phyloP scores from a whole-genome alignment of 768 basidiomycete genomes.

The Kwoniella europaea region DNA sequence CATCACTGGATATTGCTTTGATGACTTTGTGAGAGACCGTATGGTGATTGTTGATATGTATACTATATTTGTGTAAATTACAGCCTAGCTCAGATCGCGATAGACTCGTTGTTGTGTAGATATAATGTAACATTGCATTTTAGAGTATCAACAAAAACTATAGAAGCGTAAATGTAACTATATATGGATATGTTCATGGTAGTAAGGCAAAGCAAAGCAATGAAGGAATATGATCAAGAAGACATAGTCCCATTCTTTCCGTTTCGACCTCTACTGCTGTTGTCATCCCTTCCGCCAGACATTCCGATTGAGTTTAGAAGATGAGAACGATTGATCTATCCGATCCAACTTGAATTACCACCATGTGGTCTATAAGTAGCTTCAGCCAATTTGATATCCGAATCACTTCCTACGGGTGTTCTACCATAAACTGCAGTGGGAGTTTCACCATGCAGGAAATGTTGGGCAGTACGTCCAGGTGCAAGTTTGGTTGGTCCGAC shows the following conservation, averaged over 20 bases:
- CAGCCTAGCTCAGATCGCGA: too few relatives aligned
- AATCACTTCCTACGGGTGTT: constrained; percentile 4
- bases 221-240: too few relatives aligned
- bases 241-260: too few relatives aligned
- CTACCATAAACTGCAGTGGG: constrained; percentile 15
- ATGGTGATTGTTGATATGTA: neutral
- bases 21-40: neutral
- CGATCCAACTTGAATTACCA: constrained; percentile 21
- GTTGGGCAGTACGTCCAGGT: constrained; percentile 37
- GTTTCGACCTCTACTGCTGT: too few relatives aligned
- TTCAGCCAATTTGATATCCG: constrained; percentile 18
- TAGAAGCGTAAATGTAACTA: neutral
- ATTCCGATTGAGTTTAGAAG: neutral
- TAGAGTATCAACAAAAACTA: too few relatives aligned
- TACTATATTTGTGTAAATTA: too few relatives aligned
- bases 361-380: constrained; percentile 23
- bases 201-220: neutral
- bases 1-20: too few relatives aligned
- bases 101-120: too few relatives aligned
- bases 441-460: constrained; percentile 43
- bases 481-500: constrained; percentile 36
- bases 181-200: neutral
- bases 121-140: too few relatives aligned
- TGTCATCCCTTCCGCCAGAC: too few relatives aligned
- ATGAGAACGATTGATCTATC: neutral